A percentile compares a stretch with the other conserved stretches of the same genome.
phyloP scores from a whole-genome alignment of 306 rosid species.

The Astragalus membranaceus region DNA sequence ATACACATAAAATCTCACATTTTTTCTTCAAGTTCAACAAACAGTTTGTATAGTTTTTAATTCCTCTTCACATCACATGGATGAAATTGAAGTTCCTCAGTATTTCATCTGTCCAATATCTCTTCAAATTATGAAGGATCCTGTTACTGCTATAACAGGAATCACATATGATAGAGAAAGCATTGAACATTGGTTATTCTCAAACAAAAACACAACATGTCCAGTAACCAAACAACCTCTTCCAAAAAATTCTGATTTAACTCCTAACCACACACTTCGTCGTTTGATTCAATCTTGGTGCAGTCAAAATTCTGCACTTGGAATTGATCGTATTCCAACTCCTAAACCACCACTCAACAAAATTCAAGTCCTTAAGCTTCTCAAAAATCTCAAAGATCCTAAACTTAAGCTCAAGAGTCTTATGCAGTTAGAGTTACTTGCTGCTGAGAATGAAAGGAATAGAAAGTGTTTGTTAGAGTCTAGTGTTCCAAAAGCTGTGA shows the following conservation, averaged over 20 bases:
- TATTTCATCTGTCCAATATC: slow-evolving; percentile 69
- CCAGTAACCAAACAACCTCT: slow-evolving; percentile 57
- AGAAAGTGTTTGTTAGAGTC: slow-evolving; percentile 36
- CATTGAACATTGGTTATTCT: slow-evolving; percentile 70
- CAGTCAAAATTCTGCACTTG: slow-evolving; percentile 33
- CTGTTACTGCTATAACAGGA: slow-evolving; percentile 68
- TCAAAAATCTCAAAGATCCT: slow-evolving; percentile 23
- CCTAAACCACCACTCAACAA: slow-evolving; percentile 49
- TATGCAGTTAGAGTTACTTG: slow-evolving; percentile 34
- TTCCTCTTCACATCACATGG: slow-evolving; percentile 28
- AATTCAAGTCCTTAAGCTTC: slow-evolving; percentile 39
- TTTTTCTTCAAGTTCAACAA: background rate
- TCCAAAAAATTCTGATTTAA: slow-evolving; percentile 35
- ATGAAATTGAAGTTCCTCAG: slow-evolving; percentile 62
- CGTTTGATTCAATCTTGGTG: slow-evolving; percentile 80
- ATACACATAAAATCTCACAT: background rate
- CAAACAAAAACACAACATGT: slow-evolving; percentile 37
- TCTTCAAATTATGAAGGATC: slow-evolving; percentile 71
- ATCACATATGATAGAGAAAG: slow-evolving; percentile 68
- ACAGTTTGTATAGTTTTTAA: background rate
- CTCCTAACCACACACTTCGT: slow-evolving; percentile 70
- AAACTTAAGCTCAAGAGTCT: slow-evolving; percentile 26
- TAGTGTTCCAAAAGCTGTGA: slow-evolving; percentile 39
- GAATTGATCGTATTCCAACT: slow-evolving; percentile 51
- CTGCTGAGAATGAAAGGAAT: slow-evolving; percentile 37